These are phyloP conservation scores for Diplodia mutila DNA, from an alignment of 2,329 filamentous ascomycete species.

Conservation along the genomic window DNA sequence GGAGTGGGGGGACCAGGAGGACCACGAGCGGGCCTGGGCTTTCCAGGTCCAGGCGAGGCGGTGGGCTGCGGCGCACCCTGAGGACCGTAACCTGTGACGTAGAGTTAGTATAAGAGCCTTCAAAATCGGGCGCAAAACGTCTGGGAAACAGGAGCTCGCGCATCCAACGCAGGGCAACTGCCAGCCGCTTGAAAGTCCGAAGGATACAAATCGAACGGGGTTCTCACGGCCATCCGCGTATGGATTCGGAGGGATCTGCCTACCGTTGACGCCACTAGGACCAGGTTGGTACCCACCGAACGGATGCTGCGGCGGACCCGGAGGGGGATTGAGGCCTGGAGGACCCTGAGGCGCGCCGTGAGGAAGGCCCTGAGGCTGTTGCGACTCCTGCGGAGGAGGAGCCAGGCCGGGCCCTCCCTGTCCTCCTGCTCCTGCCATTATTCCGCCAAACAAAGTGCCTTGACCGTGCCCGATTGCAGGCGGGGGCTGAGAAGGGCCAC, in stretches of 20 bases:
- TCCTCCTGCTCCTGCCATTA: slow-evolving; percentile 86
- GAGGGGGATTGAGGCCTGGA: slow-evolving; percentile 60
- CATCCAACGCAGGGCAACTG: slow-evolving; percentile 17
- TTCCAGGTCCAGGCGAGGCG: slow-evolving; percentile 77
- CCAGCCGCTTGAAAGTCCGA: slow-evolving; percentile 19
- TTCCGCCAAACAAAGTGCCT: slow-evolving; percentile 90
- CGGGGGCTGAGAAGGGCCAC: slow-evolving; percentile 80
- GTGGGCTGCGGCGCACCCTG: slow-evolving; percentile 78
- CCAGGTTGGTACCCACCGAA: slow-evolving; percentile 73
- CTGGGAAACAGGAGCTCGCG: slow-evolving; percentile 12
- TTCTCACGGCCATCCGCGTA: slow-evolving; percentile 21
- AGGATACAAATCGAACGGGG: slow-evolving; percentile 20
- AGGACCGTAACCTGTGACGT: slow-evolving; percentile 68
- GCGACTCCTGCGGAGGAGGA: slow-evolving; percentile 64
- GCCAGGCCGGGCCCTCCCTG: slow-evolving; percentile 85
- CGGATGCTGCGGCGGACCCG: slow-evolving; percentile 67
- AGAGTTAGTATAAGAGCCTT: neutral
- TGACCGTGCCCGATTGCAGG: slow-evolving; percentile 83
- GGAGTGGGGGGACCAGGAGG: slow-evolving; percentile 78
- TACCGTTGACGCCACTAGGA: slow-evolving; percentile 65
- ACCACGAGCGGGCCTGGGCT: slow-evolving; percentile 67
- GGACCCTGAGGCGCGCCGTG: slow-evolving; percentile 78
- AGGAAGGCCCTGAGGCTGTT: slow-evolving; percentile 61
- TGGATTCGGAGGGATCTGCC: slow-evolving; percentile 36
- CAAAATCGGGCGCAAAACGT: slow-evolving; percentile 45